Evolutionary conservation across 768 basidiomycete genomes (phyloP).

Genomic region (Exsudoporus frostii): DNA sequence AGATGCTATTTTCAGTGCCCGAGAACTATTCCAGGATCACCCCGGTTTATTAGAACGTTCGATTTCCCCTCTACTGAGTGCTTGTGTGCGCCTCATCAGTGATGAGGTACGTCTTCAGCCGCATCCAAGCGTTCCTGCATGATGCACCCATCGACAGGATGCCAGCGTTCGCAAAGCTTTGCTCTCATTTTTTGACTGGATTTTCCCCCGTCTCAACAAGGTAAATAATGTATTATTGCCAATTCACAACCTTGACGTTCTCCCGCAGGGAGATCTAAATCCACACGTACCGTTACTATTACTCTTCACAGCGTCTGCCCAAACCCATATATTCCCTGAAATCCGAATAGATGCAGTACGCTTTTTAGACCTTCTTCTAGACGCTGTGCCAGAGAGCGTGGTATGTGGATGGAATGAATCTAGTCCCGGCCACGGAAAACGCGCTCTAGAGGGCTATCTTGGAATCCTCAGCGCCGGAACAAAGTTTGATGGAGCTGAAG

Average conservation of each 20-base stretch:
- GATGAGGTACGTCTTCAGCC: conserved; percentile 63
- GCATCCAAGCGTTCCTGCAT: background rate
- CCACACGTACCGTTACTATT: conserved; percentile 78
- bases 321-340: conserved; percentile 94
- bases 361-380: conserved; percentile 72
- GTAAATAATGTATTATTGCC: conserved; percentile 35
- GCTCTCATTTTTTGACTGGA: conserved; percentile 67
- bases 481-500: conserved; percentile 54
- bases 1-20: conserved; percentile 72
- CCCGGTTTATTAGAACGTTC: conserved; percentile 51
- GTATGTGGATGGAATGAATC: conserved; percentile 63
- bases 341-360: conserved; percentile 88
- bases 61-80: conserved; percentile 54
- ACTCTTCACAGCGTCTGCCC: conserved; percentile 85
- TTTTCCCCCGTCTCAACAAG: conserved; percentile 58
- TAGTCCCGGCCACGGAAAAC: conserved; percentile 51
- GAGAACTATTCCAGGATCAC: conserved; percentile 66
- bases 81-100: conserved; percentile 65
- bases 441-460: conserved; percentile 77
- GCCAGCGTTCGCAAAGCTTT: conserved; percentile 72
- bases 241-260: conserved; percentile 5
- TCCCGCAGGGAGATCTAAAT: conserved; percentile 55
- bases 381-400: conserved; percentile 63
- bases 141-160: conserved; percentile 50
- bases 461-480: conserved; percentile 72